Evolutionary conservation across 768 basidiomycete species (phyloP).

Genomic region (Butyriboletus loyo): DNA sequence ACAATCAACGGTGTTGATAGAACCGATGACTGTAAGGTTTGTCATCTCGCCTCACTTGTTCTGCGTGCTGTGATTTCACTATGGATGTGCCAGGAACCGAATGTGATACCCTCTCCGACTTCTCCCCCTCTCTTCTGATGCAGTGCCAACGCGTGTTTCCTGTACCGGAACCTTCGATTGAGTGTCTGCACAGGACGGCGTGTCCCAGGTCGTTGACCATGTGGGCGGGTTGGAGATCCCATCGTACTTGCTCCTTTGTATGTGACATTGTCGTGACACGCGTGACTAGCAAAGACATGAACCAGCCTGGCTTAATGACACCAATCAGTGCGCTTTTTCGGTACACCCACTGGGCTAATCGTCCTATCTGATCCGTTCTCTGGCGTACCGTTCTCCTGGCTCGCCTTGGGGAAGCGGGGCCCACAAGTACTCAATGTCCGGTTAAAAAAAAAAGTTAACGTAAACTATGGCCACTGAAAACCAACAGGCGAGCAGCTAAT

Average conservation of each 20-base stretch:
- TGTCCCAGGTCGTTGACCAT: too few relatives aligned
- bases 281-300: background rate
- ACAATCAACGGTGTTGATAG: conserved; percentile 19
- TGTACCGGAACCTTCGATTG: conserved; percentile 10
- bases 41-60: conserved; percentile 26
- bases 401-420: conserved; percentile 2
- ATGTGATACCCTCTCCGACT: conserved; percentile 19
- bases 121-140: conserved; percentile 11
- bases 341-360: background rate
- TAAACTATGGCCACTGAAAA: conserved; percentile 32
- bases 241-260: background rate
- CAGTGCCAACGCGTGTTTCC: conserved; percentile 13
- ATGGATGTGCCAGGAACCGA: conserved; percentile 5
- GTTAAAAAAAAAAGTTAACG: conserved; percentile 22
- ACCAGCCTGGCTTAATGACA: background rate
- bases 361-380: background rate
- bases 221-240: too few relatives aligned
- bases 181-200: conserved; percentile 6
- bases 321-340: background rate
- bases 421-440: conserved; percentile 5
- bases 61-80: conserved; percentile 28
- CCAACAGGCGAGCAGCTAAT: conserved; percentile 12
- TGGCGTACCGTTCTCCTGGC: background rate
- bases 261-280: background rate
- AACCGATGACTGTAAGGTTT: conserved; percentile 11